These are phyloP conservation scores for Botrytis pseudocinerea DNA, from an alignment of 2,329 filamentous ascomycete species.

Conservation along the genomic window DNA sequence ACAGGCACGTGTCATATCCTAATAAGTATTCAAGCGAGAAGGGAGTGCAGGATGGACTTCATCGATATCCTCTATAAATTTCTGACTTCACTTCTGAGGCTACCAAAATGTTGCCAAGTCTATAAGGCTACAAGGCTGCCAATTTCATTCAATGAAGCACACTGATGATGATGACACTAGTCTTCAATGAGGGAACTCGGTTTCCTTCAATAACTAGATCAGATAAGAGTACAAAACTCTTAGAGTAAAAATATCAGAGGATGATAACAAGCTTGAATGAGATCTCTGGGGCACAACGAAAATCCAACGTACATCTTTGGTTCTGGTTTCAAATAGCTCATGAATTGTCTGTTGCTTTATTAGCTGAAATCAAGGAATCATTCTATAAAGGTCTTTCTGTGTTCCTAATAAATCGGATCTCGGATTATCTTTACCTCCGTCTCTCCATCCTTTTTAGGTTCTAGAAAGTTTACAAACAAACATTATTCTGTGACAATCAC, in stretches of 20 bases:
- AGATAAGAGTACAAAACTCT: neutral
- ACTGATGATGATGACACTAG: slow-evolving; percentile 17
- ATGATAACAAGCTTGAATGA: neutral
- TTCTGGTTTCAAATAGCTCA: slow-evolving; percentile 15
- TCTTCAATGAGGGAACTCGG: slow-evolving; percentile 12
- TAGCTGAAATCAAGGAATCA: slow-evolving; percentile 14
- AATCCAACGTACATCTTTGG: slow-evolving; percentile 16
- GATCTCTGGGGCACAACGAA: neutral
- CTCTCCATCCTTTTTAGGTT: slow-evolving; percentile 19
- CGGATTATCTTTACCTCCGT: slow-evolving; percentile 21
- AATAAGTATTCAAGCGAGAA: neutral
- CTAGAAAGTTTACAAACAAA: slow-evolving; percentile 25
- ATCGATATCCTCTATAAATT: neutral
- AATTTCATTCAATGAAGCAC: neutral
- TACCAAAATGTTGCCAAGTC: slow-evolving; percentile 4
- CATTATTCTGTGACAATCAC: slow-evolving; percentile 21
- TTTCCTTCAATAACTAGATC: slow-evolving; percentile 15
- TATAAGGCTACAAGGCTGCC: slow-evolving; percentile 20
- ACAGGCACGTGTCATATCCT: neutral
- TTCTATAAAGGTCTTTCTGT: slow-evolving; percentile 10
- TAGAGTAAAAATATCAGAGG: neutral
- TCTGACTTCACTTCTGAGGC: slow-evolving; percentile 7
- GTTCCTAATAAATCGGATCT: neutral
- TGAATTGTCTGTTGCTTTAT: slow-evolving; percentile 18
- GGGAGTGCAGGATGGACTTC: neutral